Evolutionary conservation across 805 yeast genomes (phyloP).

Genomic region (Hanseniaspora vineae): DNA sequence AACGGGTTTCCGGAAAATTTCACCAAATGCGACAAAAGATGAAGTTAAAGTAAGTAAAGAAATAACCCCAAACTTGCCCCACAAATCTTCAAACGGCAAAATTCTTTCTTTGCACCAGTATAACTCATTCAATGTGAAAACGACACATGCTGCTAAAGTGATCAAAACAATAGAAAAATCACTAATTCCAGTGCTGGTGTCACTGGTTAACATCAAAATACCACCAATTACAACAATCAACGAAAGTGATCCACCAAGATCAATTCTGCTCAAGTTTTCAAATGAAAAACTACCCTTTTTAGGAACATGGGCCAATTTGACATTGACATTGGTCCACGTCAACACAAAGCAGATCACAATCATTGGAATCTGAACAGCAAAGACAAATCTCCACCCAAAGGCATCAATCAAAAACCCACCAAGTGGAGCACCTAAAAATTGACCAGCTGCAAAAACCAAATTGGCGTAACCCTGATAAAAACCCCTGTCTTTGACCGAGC

Average conservation of each 20-base stretch:
- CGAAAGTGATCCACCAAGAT: constrained; percentile 50
- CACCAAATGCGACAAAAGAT: constrained; percentile 31
- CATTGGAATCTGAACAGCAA: constrained; percentile 37
- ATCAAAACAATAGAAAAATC: constrained; percentile 21
- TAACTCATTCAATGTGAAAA: constrained; percentile 23
- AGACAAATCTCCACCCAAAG: constrained; percentile 55
- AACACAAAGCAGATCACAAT: constrained; percentile 25
- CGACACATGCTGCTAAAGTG: constrained; percentile 19
- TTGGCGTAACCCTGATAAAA: constrained; percentile 75
- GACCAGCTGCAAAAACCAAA: constrained; percentile 62
- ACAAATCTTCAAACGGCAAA: constrained; percentile 41
- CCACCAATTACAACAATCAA: constrained; percentile 42
- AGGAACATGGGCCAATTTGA: constrained; percentile 36
- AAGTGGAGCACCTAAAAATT: constrained; percentile 53
- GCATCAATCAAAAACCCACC: constrained; percentile 49
- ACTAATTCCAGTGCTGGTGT: constrained; percentile 30
- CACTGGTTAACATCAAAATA: constrained; percentile 33
- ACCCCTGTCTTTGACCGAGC: constrained; percentile 66
- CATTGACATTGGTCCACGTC: constrained; percentile 26
- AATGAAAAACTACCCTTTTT: constrained; percentile 33
- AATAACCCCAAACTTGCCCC: constrained; percentile 42
- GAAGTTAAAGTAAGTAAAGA: constrained; percentile 35
- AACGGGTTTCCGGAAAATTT: constrained; percentile 46
- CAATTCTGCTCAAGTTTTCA: constrained; percentile 44
- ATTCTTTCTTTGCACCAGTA: constrained; percentile 37